phyloP scores from a whole-genome alignment of 352 stramenopile species.

The Phytopythium helicoides region DNA sequence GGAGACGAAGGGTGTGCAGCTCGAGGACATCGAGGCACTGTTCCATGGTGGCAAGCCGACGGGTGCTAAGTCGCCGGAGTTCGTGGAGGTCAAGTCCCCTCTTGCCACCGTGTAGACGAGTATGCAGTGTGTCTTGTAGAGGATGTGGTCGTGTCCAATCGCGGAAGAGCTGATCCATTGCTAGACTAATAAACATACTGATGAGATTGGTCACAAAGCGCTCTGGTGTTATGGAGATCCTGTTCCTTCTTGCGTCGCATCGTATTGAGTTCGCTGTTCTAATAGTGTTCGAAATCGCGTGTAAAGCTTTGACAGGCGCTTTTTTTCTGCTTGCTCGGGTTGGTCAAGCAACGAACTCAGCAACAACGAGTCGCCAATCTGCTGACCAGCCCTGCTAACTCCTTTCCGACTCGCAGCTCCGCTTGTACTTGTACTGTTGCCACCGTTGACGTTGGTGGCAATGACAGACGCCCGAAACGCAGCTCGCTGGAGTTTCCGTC shows the following conservation, averaged over 20 bases:
- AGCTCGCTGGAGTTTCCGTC: constrained; percentile 42
- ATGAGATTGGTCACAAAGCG: neutral
- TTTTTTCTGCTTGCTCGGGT: constrained; percentile 49
- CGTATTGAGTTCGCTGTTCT: constrained; percentile 45
- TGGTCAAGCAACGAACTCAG: constrained; percentile 31
- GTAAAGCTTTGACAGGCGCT: constrained; percentile 56
- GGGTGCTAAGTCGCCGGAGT: constrained; percentile 11
- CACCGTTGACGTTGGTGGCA: constrained; percentile 11
- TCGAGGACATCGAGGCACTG: constrained; percentile 42
- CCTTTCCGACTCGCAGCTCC: neutral
- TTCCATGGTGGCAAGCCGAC: constrained; percentile 18
- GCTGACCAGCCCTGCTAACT: neutral
- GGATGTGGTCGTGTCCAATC: no score
- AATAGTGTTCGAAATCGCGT: constrained; percentile 55
- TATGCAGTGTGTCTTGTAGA: no score
- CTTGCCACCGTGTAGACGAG: no score
- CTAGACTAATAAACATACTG: no score
- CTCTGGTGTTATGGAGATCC: no score
- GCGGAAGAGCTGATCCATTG: no score
- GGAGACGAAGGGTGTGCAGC: no score
- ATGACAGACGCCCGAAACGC: constrained; percentile 60
- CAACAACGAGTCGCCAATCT: constrained; percentile 3
- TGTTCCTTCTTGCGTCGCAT: constrained; percentile 12
- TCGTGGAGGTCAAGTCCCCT: constrained; percentile 26
- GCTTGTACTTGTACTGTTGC: neutral